These are phyloP conservation scores for Lasiodiplodia gonubiensis DNA, from an alignment of 2,329 filamentous ascomycete species.

Conservation along the genomic window DNA sequence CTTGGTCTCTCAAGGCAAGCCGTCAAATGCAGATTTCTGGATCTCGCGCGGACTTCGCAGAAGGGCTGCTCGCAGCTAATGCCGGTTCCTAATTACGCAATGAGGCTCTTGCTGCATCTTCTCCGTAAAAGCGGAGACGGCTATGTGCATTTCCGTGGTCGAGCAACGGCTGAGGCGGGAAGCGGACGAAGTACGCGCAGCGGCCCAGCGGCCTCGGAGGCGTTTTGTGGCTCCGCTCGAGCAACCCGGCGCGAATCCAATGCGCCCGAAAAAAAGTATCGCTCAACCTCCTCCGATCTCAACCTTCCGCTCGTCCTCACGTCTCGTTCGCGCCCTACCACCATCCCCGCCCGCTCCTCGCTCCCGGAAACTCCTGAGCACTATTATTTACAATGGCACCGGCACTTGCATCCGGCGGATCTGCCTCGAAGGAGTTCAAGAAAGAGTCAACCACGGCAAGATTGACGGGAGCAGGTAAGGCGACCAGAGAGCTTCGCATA, in stretches of 20 bases:
- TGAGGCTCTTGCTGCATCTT: background rate
- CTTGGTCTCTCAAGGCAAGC: background rate
- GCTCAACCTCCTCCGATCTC: conserved; percentile 25
- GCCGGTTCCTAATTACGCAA: background rate
- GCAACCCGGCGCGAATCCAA: conserved; percentile 26
- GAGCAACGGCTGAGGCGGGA: background rate
- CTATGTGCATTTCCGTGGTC: background rate
- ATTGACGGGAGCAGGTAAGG: conserved; percentile 87
- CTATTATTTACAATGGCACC: conserved; percentile 19
- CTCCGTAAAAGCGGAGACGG: background rate
- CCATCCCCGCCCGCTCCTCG: conserved; percentile 10
- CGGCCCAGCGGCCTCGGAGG: conserved; percentile 22
- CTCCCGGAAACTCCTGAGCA: conserved; percentile 4
- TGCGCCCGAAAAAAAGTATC: conserved; percentile 29
- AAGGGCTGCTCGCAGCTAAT: background rate
- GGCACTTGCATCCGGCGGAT: conserved; percentile 33
- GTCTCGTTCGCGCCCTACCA: conserved; percentile 2
- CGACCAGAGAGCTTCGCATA: conserved; percentile 7
- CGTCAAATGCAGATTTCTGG: background rate
- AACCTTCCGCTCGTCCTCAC: conserved; percentile 1
- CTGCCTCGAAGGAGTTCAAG: conserved; percentile 68
- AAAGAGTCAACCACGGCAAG: conserved; percentile 89
- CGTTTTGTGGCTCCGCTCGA: conserved; percentile 10
- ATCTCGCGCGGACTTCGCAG: background rate
- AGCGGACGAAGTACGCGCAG: background rate